Conservation (phyloP, 2,329 filamentous ascomycete species). For the Aureobasidium subglaciale region DNA sequence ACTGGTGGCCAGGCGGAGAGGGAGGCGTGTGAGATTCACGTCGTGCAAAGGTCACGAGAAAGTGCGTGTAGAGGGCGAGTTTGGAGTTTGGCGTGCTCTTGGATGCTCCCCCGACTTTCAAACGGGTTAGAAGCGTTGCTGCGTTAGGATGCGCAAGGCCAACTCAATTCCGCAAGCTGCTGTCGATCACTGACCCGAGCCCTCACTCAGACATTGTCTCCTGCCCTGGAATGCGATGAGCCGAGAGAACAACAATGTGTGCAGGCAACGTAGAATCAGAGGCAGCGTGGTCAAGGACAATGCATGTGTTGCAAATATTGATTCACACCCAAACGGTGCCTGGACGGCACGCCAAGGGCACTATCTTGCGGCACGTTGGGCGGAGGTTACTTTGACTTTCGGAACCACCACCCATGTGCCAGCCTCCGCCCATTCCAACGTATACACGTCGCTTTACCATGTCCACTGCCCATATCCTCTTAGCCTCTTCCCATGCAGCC, state of each 20-base stretch:
- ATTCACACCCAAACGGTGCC: background rate
- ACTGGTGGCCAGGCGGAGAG: conserved; percentile 10
- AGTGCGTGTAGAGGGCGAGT: background rate
- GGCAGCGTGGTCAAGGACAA: background rate
- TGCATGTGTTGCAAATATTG: conserved; percentile 1
- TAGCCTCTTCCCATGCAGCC: conserved; percentile 4
- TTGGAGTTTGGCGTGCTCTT: background rate
- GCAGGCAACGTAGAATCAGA: too few relatives aligned
- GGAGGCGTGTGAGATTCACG: conserved; percentile 1
- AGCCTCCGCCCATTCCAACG: background rate
- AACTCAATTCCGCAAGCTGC: background rate
- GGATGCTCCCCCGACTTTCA: background rate
- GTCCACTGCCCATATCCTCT: background rate
- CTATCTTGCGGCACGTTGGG: background rate
- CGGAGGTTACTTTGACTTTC: background rate
- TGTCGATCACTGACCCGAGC: background rate
- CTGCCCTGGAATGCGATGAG: background rate
- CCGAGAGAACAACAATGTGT: background rate
- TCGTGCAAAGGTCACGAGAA: conserved; percentile 8
- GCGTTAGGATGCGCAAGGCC: conserved; percentile 1
- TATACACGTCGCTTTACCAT: background rate
- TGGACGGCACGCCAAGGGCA: background rate
- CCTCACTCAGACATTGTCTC: background rate
- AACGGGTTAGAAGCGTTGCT: too few relatives aligned
- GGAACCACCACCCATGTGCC: background rate